Evolutionary conservation across 2,329 filamentous ascomycete genomes (phyloP), one percentile per base, ranked within the genome.

Genomic region (Samsoniella hepiali): DNA sequence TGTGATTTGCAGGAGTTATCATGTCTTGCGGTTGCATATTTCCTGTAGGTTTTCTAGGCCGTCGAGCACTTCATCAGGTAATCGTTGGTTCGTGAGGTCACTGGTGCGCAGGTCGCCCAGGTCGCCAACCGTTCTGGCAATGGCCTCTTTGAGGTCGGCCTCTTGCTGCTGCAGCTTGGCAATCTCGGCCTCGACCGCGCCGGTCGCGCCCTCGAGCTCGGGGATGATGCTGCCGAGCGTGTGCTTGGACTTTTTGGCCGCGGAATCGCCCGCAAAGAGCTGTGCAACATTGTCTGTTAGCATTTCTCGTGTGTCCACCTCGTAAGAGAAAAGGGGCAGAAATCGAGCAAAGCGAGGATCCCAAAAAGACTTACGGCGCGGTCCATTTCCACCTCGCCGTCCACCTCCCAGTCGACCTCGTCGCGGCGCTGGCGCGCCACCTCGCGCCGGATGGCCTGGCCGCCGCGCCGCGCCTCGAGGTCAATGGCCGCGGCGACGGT

Each of bases 101-200:
- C 93, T 92, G 70, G 95, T 94, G 53, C 91, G 87, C 62, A 96
- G 80, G 75, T 96, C 91, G 74, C 91, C 96, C 72, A 97, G 78
- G 55, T 84, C 86, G 38, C 89, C 89, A 17, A 95, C 83, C 0
- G 83, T 88, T 63, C 86, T 82, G 67, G 82, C 82, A 58, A 95
- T 82, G 11, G 85, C 83, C 4, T 82, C 79, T 6, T 90, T 74
- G 3, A 92, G 77, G 1, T 74, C 73, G 0, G 81, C 79, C 60
- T 89, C 86, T 68, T 94, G 88, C 40, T 83, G 78, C 68, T 91
- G 84, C 5, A 93, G 79, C 45, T 78, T 79, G 64, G 81, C 78
- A 62, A 94, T 85, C 71, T 95, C 89, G 27, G 80, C 81, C 70
- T 93, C 85, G 34, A 96, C 77, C 64, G 86, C 84, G 17, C 78